Evolutionary conservation across 2,329 filamentous ascomycete species (phyloP).

Genomic region (Talaromyces albobiverticillius): DNA sequence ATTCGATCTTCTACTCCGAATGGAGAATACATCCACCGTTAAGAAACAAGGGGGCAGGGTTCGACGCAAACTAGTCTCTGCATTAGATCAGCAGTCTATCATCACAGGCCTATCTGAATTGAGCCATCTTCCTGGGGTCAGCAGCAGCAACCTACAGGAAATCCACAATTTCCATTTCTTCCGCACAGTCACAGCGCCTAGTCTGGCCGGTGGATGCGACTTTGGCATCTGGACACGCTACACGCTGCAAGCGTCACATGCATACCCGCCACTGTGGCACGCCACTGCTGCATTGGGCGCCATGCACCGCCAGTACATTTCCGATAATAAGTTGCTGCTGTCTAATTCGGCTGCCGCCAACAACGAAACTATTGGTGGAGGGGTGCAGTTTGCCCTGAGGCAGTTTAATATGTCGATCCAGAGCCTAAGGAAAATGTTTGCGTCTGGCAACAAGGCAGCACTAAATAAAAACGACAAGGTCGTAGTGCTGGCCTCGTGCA

Average conservation of each 20-base stretch:
- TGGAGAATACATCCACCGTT: background rate
- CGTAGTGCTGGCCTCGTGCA: background rate
- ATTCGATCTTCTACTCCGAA: background rate
- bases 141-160: background rate
- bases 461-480: background rate
- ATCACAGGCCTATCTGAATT: background rate
- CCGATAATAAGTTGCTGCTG: background rate
- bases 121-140: background rate
- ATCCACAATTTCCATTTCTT: slow-evolving; percentile 3
- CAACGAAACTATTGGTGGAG: background rate
- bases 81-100: background rate
- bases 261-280: slow-evolving; percentile 3
- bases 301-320: background rate
- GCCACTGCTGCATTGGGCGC: slow-evolving; percentile 1
- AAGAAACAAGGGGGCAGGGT: background rate
- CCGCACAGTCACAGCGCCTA: slow-evolving; percentile 1
- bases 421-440: background rate
- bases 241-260: background rate
- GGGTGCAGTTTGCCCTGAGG: background rate
- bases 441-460: background rate
- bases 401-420: slow-evolving; percentile 3
- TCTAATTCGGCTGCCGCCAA: background rate
- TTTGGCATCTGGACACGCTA: slow-evolving; percentile 3
- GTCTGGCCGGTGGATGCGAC: background rate
- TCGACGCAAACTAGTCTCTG: background rate